Conservation (phyloP, 495 filamentous ascomycete genomes). For the Diplogelasinospora grovesii region DNA sequence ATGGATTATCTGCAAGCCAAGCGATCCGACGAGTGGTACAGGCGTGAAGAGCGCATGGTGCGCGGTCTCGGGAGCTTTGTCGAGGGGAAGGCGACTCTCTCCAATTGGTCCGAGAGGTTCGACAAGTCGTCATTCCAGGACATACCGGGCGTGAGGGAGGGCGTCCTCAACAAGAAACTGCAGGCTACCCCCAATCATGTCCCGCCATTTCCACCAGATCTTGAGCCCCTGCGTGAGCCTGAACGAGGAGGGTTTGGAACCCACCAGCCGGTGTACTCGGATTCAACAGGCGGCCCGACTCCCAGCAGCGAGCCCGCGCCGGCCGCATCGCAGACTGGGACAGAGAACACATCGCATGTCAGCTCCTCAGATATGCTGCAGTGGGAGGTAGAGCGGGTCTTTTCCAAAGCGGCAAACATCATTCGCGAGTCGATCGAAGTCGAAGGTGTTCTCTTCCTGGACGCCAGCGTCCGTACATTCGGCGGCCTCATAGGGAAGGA, state of each 20-base stretch:
- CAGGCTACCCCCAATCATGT: neutral
- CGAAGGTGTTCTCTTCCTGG: conserved; percentile 47
- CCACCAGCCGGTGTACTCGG: no score
- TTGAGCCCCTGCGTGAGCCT: neutral
- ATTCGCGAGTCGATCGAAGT: conserved; percentile 46
- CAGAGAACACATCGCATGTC: neutral
- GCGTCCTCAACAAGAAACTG: conserved; percentile 8
- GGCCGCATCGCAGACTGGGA: neutral
- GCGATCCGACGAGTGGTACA: conserved; percentile 50
- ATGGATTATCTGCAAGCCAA: conserved; percentile 59
- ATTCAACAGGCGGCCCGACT: no score
- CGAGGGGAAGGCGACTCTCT: conserved; percentile 38
- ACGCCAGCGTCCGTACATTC: conserved; percentile 34
- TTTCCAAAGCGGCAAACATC: conserved; percentile 40
- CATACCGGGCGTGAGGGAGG: conserved; percentile 6
- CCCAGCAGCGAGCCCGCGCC: neutral
- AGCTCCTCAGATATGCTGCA: conserved; percentile 1
- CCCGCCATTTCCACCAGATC: neutral
- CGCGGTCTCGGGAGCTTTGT: conserved; percentile 58
- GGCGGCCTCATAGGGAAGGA: conserved; percentile 10
- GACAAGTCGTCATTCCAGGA: conserved; percentile 1
- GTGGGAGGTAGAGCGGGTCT: conserved; percentile 18
- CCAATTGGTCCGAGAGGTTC: conserved; percentile 1
- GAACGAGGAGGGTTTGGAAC: neutral
- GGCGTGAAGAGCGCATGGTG: conserved; percentile 52